These are phyloP conservation scores for Theobroma cacao DNA, from an alignment of 345 rosid genomes.

Conservation along the genomic window DNA sequence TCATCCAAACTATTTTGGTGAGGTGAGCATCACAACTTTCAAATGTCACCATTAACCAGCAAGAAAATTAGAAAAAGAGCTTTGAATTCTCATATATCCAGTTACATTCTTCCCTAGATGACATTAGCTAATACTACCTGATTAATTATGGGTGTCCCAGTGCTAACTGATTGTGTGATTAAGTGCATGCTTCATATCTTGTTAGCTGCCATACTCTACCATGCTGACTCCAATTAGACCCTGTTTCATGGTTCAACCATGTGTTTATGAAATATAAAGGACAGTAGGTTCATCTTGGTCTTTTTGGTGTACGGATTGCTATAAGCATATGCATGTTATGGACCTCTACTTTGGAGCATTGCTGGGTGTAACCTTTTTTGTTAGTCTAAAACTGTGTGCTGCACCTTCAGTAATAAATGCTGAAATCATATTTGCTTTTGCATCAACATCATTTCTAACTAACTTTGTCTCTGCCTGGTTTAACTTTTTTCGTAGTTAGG, in stretches of 20 bases:
- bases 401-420: background rate
- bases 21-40: slow-evolving; percentile 46
- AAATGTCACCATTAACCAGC: background rate
- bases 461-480: background rate
- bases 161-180: background rate
- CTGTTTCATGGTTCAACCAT: background rate
- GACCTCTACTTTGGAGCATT: background rate
- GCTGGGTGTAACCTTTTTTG: background rate
- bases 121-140: background rate
- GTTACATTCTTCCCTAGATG: background rate
- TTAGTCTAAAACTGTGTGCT: background rate
- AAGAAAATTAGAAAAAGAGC: background rate
- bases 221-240: background rate
- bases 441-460: background rate
- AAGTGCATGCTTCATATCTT: background rate
- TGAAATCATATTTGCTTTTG: background rate
- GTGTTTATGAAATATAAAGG: background rate
- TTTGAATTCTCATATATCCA: slow-evolving; percentile 1
- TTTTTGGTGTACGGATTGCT: background rate
- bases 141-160: background rate
- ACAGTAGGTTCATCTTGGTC: background rate
- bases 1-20: slow-evolving; percentile 95
- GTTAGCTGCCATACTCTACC: background rate
- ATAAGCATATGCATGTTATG: background rate
- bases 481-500: background rate